Base-by-base conservation (phyloP, 78 protist genomes). In the Dictyostelium purpureum region DNA sequence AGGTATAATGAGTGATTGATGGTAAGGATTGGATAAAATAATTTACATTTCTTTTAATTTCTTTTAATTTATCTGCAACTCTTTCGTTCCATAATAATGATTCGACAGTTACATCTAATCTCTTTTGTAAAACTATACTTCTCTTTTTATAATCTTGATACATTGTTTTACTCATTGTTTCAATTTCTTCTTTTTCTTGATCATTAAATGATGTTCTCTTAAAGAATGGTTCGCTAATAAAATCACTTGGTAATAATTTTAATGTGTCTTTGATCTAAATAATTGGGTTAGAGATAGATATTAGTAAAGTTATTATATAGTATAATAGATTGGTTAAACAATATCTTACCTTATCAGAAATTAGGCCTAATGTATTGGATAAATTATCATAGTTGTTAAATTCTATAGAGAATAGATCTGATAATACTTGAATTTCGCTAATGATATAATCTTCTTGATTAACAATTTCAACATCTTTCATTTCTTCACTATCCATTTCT, bases 171-270 rank as follows among this genome's bases (percentile, higher is more conserved):
- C 82, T 73, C 14, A 85, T 2, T n/a, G 38, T 65, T 61, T 85
- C 66, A 73, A 85, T 85, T 21, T 73, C 79, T 35, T 70, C 18
- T 35, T 61, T 57, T 47, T 85, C 77, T 14, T 56, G 57, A 12
- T 70, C 82, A 2, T 75, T 57, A 35, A 85, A 85, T 18, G 38
- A 33, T 1, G 76, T 73, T 35, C 73, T 73, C 67, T 74, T 85
- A 43, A 85, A 85, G 76, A 85, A 85, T 73, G 92, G 92, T 73
- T 70, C 80, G 61, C 92, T 73, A 6, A 85, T 85, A 33, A 51
- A 70, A 61, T 73, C 82, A 18, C 2, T 1, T 74, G 92, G 92
- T 42, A 85, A 47, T 12, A 9, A 4, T 40, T 31, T 21, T 43
- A 85, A 73, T 59, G 65, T 66, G 4, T 47, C 71, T 73, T 51